Conservation (phyloP, 2,329 filamentous ascomycete genomes). For the Aureobasidium vineae region DNA sequence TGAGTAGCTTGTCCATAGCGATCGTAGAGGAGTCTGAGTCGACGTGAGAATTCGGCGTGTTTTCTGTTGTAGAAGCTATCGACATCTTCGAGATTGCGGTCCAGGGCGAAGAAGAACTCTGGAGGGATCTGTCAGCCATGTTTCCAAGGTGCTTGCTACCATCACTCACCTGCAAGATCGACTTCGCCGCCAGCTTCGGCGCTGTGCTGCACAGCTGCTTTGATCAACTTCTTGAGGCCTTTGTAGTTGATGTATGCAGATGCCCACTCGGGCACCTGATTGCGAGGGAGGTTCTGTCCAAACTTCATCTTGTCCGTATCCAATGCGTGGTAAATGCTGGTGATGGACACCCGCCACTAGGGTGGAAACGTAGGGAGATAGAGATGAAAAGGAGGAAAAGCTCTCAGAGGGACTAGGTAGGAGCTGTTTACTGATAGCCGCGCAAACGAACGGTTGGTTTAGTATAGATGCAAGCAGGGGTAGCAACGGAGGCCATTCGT, state of each 20-base stretch:
- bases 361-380: background rate
- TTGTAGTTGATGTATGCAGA: conserved; percentile 86
- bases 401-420: background rate
- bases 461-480: conserved; percentile 19
- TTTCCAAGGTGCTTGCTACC: conserved; percentile 28
- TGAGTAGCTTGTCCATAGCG: conserved; percentile 76
- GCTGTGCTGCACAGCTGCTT: conserved; percentile 64
- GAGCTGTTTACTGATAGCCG: conserved; percentile 16
- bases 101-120: conserved; percentile 97
- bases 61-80: conserved; percentile 98
- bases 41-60: conserved; percentile 76
- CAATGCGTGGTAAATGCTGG: background rate
- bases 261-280: conserved; percentile 86
- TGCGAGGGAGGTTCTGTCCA: conserved; percentile 64
- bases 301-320: conserved; percentile 45
- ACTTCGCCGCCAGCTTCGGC: conserved; percentile 68
- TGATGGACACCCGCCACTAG: background rate
- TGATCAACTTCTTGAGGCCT: conserved; percentile 92
- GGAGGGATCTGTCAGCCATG: conserved; percentile 34
- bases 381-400: background rate
- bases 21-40: conserved; percentile 81
- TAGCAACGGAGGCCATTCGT: conserved; percentile 19
- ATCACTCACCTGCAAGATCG: conserved; percentile 80
- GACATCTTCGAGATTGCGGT: conserved; percentile 96
- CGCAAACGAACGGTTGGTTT: conserved; percentile 27